A percentile compares a stretch with the other conserved stretches of the same genome.
These are phyloP conservation scores for Termitomyces sp. DNA, from an alignment of 768 basidiomycete genomes.

Conservation along the genomic window DNA sequence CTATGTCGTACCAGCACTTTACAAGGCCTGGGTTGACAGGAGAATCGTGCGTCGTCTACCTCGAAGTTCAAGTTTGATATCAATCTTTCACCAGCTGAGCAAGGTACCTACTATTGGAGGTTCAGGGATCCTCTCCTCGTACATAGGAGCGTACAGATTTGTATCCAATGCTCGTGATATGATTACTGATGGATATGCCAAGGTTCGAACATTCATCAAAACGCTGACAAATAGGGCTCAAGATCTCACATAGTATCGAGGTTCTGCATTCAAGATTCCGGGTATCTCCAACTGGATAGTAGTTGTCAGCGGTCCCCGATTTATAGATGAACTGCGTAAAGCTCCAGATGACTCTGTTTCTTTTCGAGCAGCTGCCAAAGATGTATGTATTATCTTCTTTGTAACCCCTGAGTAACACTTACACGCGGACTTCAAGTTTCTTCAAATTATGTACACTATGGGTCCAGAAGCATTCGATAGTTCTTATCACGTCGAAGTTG, in stretches of 20 bases:
- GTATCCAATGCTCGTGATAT: constrained; percentile 18
- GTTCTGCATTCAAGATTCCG: constrained; percentile 34
- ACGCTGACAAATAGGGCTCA: neutral
- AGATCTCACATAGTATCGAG: constrained; percentile 8
- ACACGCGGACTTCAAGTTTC: constrained; percentile 18
- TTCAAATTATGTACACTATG: constrained; percentile 34
- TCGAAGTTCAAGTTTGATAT: neutral
- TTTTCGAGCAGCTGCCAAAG: constrained; percentile 20
- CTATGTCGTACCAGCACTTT: neutral
- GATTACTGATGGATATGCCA: constrained; percentile 25
- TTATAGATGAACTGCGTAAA: constrained; percentile 46
- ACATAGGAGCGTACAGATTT: constrained; percentile 21
- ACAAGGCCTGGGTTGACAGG: constrained; percentile 3
- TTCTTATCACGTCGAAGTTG: constrained; percentile 25
- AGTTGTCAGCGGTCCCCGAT: constrained; percentile 24
- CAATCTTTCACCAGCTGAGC: constrained; percentile 7
- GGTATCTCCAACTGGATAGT: constrained; percentile 29
- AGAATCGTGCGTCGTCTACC: neutral
- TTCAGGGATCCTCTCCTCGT: constrained; percentile 25
- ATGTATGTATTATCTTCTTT: constrained; percentile 15
- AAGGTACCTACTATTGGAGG: constrained; percentile 27
- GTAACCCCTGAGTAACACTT: too few species aligned
- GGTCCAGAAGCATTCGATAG: constrained; percentile 22
- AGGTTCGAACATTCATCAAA: constrained; percentile 12
- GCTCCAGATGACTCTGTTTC: constrained; percentile 26